Conservation (phyloP, 106 monocot genomes). For the Acorus gramineus region DNA sequence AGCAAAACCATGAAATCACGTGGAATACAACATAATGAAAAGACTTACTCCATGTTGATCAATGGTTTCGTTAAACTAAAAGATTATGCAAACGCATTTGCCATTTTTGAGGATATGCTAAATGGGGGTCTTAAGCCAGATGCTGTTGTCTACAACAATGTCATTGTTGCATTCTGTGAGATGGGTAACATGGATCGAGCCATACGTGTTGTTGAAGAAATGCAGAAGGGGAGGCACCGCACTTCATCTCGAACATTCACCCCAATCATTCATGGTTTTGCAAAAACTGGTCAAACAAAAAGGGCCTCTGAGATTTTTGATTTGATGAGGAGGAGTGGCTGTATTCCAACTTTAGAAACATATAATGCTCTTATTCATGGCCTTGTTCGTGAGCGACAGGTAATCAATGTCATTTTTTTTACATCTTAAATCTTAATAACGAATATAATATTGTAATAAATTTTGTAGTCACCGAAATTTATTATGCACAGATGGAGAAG, state of each 20-base stretch:
- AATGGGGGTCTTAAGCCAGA: conserved; percentile 68
- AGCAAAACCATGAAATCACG: conserved; percentile 59
- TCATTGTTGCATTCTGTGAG: conserved; percentile 89
- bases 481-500: conserved; percentile 59
- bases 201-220: conserved; percentile 59
- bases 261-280: conserved; percentile 87
- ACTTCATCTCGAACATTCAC: conserved; percentile 80
- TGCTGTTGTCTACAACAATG: conserved; percentile 76
- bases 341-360: conserved; percentile 73
- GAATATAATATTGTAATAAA: neutral
- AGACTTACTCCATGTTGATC: conserved; percentile 96
- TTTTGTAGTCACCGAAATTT: neutral
- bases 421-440: neutral
- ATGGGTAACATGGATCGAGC: conserved; percentile 91
- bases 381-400: conserved; percentile 68
- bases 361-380: conserved; percentile 94
- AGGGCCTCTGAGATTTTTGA: conserved; percentile 72
- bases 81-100: conserved; percentile 92
- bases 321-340: conserved; percentile 75
- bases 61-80: conserved; percentile 79
- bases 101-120: conserved; percentile 84
- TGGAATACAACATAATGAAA: conserved; percentile 81
- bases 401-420: conserved; percentile 9
- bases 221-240: conserved; percentile 65
- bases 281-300: conserved; percentile 60